Evolutionary conservation across 2,329 filamentous ascomycete species (phyloP), one percentile per base, ranked within the genome.

Genomic region (Xylariaceae sp.): DNA sequence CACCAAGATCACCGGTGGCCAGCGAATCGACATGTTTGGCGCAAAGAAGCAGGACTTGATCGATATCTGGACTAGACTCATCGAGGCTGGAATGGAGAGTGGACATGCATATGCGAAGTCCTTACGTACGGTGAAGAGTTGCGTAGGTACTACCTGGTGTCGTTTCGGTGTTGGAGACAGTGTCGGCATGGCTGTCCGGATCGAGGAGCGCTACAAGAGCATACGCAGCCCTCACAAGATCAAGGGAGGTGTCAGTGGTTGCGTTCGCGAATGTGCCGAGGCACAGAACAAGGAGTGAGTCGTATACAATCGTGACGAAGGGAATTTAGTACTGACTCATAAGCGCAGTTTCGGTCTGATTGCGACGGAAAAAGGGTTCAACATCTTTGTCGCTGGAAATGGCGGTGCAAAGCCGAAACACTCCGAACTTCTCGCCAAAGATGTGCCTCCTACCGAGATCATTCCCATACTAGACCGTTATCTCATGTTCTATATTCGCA

Each of bases 21-120:
- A 95, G 64, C 80, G 89, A 42, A 95, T 95, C 57, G 89, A 95
- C 63, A 79, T 95, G 82, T 95, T 95, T 57, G 89, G 89, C 31
- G 89, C 89, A 0, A 83, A 82, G 65, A 95, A 94, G 66, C 85
- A 93, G 51, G 88, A 95, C 61, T 72, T 95, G 15, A 73, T 87
- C 2, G 74, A 76, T 12, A 95, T 95, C 54, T 95, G 89, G 89
- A 77, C 78, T 33, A 78, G 81, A 52, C 73, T 95, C 3, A 78
- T 94, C 8, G 82, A 87, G 42, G 89, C 85, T 1, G 89, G 89
- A 16, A 85, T 95, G 83, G 89, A 95, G 64, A 89, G 84, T 47
- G 89, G 89, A 0, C 89, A 95, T 59, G 89, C 88, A 0, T 95
- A 95, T 60, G 89, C 88, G 31, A 95, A 95, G 67, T 85, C 86